These are phyloP conservation scores for Tetrapyrgos nigripes DNA, from an alignment of 1,284 basidiomycete genomes.

Conservation along the genomic window DNA sequence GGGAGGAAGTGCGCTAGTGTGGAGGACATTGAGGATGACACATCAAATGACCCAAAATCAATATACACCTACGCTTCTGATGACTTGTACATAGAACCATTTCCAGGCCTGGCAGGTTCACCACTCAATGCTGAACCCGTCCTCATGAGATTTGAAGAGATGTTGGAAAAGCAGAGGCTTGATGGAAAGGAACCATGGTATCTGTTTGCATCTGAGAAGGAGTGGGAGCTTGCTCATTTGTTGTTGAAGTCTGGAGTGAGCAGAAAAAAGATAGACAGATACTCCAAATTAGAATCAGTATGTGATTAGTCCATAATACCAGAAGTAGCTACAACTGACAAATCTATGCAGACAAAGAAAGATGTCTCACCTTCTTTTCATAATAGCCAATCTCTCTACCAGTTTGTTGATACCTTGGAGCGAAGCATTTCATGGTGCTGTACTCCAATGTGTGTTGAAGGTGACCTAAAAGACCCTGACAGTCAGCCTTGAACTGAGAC, in stretches of 20 bases:
- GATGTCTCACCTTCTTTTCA: constrained; percentile 17
- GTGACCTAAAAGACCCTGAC: constrained; percentile 22
- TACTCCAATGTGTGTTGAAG: constrained; percentile 13
- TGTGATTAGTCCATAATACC: not conserved
- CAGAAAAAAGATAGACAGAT: constrained; percentile 9
- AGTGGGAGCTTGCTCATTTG: not conserved
- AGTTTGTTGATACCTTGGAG: constrained; percentile 26
- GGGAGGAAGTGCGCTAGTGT: not conserved
- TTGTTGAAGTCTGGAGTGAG: constrained; percentile 5
- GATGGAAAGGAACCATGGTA: not conserved
- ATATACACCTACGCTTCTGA: not conserved
- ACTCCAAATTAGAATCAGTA: constrained; percentile 1
- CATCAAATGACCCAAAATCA: not conserved
- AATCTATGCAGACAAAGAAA: constrained; percentile 7
- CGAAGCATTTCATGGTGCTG: constrained; percentile 27
- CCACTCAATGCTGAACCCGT: too few relatives aligned
- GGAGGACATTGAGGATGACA: not conserved
- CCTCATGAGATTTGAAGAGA: not conserved
- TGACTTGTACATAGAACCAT: too few relatives aligned
- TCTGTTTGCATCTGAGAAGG: not conserved
- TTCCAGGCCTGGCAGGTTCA: too few relatives aligned
- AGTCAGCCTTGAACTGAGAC: constrained; percentile 22
- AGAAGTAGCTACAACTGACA: not conserved
- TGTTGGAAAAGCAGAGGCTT: not conserved
- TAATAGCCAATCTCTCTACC: constrained; percentile 19